These are phyloP conservation scores for Dactylellina cionopaga DNA, from an alignment of 2,329 filamentous ascomycete species.

Conservation along the genomic window DNA sequence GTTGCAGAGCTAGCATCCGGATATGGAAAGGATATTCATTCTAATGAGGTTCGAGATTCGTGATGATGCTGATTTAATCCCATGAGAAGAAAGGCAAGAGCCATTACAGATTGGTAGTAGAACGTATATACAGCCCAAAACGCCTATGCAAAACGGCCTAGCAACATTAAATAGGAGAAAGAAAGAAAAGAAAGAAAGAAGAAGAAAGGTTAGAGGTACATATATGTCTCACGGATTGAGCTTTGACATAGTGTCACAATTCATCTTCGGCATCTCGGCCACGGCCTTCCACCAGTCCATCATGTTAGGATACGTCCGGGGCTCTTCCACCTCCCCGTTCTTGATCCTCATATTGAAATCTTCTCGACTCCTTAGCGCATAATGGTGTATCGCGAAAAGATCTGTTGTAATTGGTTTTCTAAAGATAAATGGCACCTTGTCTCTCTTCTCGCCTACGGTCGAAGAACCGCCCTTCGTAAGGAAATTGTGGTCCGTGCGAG, in stretches of 20 bases:
- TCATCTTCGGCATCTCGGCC: constrained; percentile 48
- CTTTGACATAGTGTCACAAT: constrained; percentile 47
- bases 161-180: too few relatives aligned
- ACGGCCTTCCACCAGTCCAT: constrained; percentile 42
- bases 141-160: too few relatives aligned
- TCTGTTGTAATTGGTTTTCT: constrained; percentile 58
- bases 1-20: constrained; percentile 5
- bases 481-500: constrained; percentile 46
- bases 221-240: constrained; percentile 15
- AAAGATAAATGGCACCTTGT: constrained; percentile 54
- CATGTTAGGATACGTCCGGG: constrained; percentile 45
- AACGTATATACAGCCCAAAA: too few relatives aligned
- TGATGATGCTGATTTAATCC: too few relatives aligned
- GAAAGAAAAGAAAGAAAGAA: too few relatives aligned
- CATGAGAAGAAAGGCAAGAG: too few relatives aligned
- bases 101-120: too few relatives aligned
- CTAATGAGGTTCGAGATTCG: too few relatives aligned
- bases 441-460: constrained; percentile 47
- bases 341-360: constrained; percentile 55
- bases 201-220: too few relatives aligned
- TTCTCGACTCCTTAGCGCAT: constrained; percentile 59
- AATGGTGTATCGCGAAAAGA: constrained; percentile 59
- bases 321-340: constrained; percentile 46
- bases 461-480: constrained; percentile 34
- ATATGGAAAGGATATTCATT: constrained; percentile 5